These are phyloP conservation scores for Parathielavia hyrcaniae DNA, from an alignment of 495 filamentous ascomycete species.

Conservation along the genomic window DNA sequence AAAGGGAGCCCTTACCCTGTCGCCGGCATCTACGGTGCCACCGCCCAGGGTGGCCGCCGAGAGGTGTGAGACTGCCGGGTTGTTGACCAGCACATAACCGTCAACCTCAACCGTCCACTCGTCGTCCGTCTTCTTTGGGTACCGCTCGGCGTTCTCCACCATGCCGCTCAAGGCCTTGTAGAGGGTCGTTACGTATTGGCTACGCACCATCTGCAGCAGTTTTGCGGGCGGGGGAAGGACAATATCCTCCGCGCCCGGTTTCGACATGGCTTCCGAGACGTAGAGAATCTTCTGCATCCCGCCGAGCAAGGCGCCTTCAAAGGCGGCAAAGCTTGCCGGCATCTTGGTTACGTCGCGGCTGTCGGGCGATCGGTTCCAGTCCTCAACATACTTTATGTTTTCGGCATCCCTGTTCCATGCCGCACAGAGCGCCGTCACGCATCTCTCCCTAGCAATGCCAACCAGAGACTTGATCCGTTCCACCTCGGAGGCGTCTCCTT, in stretches of 20 bases:
- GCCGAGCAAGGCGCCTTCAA: conserved; percentile 67
- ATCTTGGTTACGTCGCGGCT: conserved; percentile 81
- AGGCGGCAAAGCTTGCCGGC: conserved; percentile 72
- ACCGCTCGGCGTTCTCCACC: conserved; percentile 86
- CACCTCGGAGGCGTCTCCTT: conserved; percentile 49
- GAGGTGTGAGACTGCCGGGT: conserved; percentile 19
- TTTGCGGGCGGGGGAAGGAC: conserved; percentile 77
- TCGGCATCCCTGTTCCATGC: conserved; percentile 87
- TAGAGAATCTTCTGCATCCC: conserved; percentile 94
- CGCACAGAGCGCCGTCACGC: conserved; percentile 68
- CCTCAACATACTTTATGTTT: conserved; percentile 80
- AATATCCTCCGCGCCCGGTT: conserved; percentile 61
- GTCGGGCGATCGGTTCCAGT: conserved; percentile 78
- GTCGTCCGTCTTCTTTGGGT: conserved; percentile 52
- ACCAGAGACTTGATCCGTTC: conserved; percentile 68
- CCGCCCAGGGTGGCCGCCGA: conserved; percentile 34
- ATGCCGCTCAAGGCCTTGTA: conserved; percentile 90
- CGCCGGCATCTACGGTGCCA: conserved; percentile 58
- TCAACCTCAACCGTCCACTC: conserved; percentile 51
- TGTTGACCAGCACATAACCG: conserved; percentile 28
- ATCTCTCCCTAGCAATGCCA: conserved; percentile 73
- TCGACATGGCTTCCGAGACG: conserved; percentile 72
- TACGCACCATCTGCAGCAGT: conserved; percentile 74
- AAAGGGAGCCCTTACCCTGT: conserved; percentile 53
- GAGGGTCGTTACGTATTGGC: conserved; percentile 80